Evolutionary conservation across 1,284 basidiomycete species (phyloP), one percentile per base, ranked within the genome.

Genomic region (Laetiporus sulphureus): DNA sequence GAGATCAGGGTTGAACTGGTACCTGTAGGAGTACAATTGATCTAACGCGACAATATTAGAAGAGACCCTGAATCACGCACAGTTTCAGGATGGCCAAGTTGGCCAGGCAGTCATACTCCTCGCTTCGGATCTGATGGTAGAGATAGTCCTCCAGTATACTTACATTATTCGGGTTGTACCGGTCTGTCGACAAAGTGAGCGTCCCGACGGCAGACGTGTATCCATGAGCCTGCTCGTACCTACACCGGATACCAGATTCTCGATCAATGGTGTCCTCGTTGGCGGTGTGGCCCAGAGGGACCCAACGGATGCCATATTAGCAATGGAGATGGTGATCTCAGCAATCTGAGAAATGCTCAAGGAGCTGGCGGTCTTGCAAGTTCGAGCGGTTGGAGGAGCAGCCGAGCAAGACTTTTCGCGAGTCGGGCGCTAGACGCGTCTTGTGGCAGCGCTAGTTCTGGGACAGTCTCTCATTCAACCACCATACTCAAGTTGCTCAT

Each of bases 141-240:
- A 98, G 80, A 67, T 97, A 97, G 60, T 96, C 94, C 67, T 96
- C 91, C 46, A 98, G 79, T 50, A 93, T 88, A 32, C 80, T 73
- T 46, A 95, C 80, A 65, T 96, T 97, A 45, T 87, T 86, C 30
- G 93, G 93, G 66, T 97, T 97, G 67, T 97, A 97, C 48, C 93
- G 82, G 72, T 97, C 92, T 93, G 53, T 15, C 8, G 1, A 19
- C 32, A 18, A 15, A 20, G 16, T 18, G n/a, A n/a, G n/a, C n/a
- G n/a, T n/a, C n/a, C n/a, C 11, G 25, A 38, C 19, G 10, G 22
- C 5, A 7, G 31, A 68, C 8, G 13, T 16, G 23, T 8, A 11
- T 32, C 20, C 89, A 55, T n/a, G n/a, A n/a, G n/a, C n/a, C n/a
- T n/a, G n/a, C n/a, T n/a, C n/a, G n/a, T 50, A 90, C 91, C 91